Base-by-base conservation (phyloP, 129 eudicot genomes). In the Flaveria linearis region DNA sequence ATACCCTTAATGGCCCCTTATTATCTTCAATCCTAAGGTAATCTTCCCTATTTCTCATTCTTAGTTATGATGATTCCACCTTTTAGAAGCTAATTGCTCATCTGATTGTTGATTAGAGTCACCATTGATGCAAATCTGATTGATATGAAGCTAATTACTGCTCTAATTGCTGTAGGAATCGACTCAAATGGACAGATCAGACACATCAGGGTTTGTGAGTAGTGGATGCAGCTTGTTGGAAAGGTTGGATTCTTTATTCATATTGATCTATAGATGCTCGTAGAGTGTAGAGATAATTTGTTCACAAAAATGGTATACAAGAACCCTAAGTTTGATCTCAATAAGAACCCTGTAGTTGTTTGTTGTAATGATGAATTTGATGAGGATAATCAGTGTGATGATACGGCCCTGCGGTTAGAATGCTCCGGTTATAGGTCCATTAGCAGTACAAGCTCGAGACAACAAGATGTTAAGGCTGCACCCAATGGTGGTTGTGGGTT, bases 181-280 rank as follows among this genome's bases (percentile, higher is more conserved):
- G 36, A 58, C 53, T 45, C 58, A 33, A 77, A 90, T 92, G 98
- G 98, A 92, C 73, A 75, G 94, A 72, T 62, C 81, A 18, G 97
- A 91, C 75, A 87, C 92, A 68, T 88, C 90, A 43, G 98, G 96
- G 18, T 93, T 90, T 62, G 93, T 93, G 64, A 93, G 98, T 73
- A 84, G 98, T 50, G 97, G 96, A 78, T 41, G 84, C 79, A 79
- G 84, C 65, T 66, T 82, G 58, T 61, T 72, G 49, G 78, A 82
- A 68, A 46, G 53, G 76, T 41, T 75, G 18, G 83, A 22, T 23
- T 76, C 64, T 74, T 78, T 80, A 68, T 87, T 85, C 81, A 82
- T 90, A 73, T 90, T 79, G 72, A 71, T 82, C 49, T 85, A 86
- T 77, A 73, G 82, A 83, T 67, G 52, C 39, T 67, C 9, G 22